Evolutionary conservation across 1,139 yeast species (phyloP), one percentile per base, ranked within the genome.

Genomic region (Debaryomyces coudertii): DNA sequence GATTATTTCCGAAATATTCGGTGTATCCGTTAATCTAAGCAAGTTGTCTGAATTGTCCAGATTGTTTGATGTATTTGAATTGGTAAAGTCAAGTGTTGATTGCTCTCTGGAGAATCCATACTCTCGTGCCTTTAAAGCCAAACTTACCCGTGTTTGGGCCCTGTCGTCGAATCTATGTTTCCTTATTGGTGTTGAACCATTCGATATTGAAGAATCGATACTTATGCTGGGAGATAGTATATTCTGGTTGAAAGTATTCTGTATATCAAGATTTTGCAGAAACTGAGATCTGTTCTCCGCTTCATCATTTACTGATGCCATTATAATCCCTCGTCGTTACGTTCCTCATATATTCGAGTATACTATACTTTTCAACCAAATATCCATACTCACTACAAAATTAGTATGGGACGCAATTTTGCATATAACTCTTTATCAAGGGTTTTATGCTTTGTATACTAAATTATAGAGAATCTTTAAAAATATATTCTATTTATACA

Each of bases 111-210:
- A 18, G 12, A 40, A 22, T 44, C 46, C 12, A 12, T 28, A 4
- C 9, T 28, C 18, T 11, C 28, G 48, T 16, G 46, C 29, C 38
- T 44, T 49, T 36, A 67, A 50, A 7, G 64, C 55, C 22, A 57
- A 42, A 40, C 69, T 62, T 34, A 68, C 52, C 31, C 52, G 50
- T 3, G 77, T 69, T 34, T 62, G 69, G 7, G 76, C 63, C 24
- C 78, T 56, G 50, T 72, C 77, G 52, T 73, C 79, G 48, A 73
- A 73, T 24, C 64, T 59, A 8, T 48, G 57, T 46, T 62, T 63
- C 31, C 52, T 50, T 27, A 53, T 44, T 7, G 47, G 50, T 22
- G 46, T 34, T 16, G 52, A 45, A 30, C 47, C 43, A 18, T 34
- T 29, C 24, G 46, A 46, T 16, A 35, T 42, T n/a, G 23, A 20